phyloP scores from a whole-genome alignment of 2,329 filamentous ascomycete species.

The Sphaerostilbella broomeana region DNA sequence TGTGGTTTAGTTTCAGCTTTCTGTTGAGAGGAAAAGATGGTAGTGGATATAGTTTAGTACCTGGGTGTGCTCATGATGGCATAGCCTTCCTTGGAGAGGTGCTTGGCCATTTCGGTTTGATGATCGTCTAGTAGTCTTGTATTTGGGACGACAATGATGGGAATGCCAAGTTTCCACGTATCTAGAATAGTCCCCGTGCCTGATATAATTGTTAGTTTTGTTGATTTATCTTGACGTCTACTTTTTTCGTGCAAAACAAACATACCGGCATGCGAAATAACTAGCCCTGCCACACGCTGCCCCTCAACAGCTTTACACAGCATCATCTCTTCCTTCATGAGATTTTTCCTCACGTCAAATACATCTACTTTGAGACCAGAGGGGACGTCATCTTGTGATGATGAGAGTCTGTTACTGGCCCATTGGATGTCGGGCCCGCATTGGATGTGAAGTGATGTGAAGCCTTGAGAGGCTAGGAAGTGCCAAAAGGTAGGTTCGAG shows the following conservation, averaged over 20 bases:
- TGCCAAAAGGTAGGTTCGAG: slow-evolving; percentile 57
- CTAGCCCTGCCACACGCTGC: slow-evolving; percentile 55
- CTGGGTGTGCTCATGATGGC: slow-evolving; percentile 62
- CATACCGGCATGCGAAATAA: slow-evolving; percentile 83
- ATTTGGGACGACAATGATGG: slow-evolving; percentile 88
- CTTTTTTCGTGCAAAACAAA: background rate
- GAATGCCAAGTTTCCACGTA: slow-evolving; percentile 64
- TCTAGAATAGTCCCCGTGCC: slow-evolving; percentile 87
- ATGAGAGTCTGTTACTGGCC: slow-evolving; percentile 22
- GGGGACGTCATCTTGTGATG: slow-evolving; percentile 21
- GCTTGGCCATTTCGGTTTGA: slow-evolving; percentile 76
- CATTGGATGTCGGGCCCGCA: slow-evolving; percentile 61
- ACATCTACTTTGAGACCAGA: slow-evolving; percentile 21
- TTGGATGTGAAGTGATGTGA: slow-evolving; percentile 70
- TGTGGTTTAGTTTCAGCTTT: too few species aligned
- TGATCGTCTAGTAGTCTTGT: slow-evolving; percentile 78
- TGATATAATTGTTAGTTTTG: slow-evolving; percentile 28
- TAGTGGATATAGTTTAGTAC: slow-evolving; percentile 37
- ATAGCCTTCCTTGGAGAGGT: slow-evolving; percentile 68
- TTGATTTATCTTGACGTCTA: background rate
- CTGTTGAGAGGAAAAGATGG: background rate
- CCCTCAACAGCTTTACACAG: slow-evolving; percentile 42
- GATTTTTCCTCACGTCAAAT: slow-evolving; percentile 28
- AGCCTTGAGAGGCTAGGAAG: slow-evolving; percentile 52
- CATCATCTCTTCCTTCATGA: slow-evolving; percentile 44